Percentiles rank a stretch among this genome's conserved stretches.
These are phyloP conservation scores for Gracilariopsis chorda DNA, from an alignment of 23 red algal genomes.

Conservation along the genomic window DNA sequence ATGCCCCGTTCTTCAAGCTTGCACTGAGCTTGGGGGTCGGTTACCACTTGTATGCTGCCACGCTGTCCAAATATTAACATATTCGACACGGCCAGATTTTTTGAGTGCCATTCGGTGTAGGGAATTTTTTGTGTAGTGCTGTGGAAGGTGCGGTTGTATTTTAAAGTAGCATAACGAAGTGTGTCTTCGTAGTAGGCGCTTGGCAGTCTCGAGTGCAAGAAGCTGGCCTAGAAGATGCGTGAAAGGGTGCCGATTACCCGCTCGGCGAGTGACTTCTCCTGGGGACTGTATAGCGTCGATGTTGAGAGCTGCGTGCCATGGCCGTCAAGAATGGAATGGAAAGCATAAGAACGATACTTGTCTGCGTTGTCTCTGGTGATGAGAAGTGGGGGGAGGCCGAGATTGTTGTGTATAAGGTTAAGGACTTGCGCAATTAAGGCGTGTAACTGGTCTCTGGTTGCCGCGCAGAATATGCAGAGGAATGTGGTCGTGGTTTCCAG, in stretches of 20 bases:
- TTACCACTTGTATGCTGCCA: not conserved
- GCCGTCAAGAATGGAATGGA: not conserved
- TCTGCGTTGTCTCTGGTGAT: not conserved
- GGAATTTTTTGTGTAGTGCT: too few relatives aligned
- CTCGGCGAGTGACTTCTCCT: slow-evolving; percentile 12
- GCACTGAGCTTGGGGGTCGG: not conserved
- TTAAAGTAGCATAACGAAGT: not conserved
- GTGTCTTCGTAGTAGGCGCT: slow-evolving; percentile 37
- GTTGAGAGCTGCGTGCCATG: not conserved
- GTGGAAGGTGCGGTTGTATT: too few relatives aligned
- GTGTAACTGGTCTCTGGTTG: not conserved
- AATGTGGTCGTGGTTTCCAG: not conserved
- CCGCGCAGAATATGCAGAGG: not conserved
- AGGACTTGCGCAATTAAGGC: not conserved
- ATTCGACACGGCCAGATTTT: not conserved
- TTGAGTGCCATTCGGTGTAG: too few relatives aligned
- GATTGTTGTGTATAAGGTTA: not conserved
- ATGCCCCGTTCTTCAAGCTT: not conserved
- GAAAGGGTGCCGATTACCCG: slow-evolving; percentile 10
- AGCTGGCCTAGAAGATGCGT: not conserved
- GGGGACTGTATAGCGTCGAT: not conserved
- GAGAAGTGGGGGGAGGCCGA: not conserved
- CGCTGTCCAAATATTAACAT: not conserved
- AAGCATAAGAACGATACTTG: not conserved
- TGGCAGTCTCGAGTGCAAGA: not conserved